These are phyloP conservation scores for Diutina pseudorugosa DNA, from an alignment of 1,139 yeast species.

Conservation along the genomic window DNA sequence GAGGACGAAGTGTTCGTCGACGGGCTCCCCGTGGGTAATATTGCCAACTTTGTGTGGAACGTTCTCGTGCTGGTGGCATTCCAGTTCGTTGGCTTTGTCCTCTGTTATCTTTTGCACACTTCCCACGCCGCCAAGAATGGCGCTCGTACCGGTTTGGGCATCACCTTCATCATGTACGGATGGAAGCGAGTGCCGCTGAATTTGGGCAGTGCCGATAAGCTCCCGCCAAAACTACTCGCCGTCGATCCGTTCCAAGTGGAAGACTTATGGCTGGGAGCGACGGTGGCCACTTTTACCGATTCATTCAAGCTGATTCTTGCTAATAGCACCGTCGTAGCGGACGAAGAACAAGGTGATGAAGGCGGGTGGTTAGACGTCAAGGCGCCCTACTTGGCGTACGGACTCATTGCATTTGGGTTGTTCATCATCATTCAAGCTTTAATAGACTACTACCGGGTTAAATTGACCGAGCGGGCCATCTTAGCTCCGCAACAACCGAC, in stretches of 20 bases:
- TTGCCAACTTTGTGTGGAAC: conserved; percentile 85
- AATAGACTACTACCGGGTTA: conserved; percentile 63
- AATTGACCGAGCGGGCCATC: conserved; percentile 58
- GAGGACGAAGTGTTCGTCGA: conserved; percentile 87
- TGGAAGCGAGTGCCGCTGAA: conserved; percentile 56
- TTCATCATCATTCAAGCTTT: conserved; percentile 55
- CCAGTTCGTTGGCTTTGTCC: conserved; percentile 85
- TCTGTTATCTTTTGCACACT: conserved; percentile 85
- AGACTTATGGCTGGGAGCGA: conserved; percentile 21
- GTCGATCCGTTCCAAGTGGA: conserved; percentile 37
- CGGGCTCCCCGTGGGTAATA: conserved; percentile 92
- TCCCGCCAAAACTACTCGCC: conserved; percentile 36
- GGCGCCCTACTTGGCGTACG: conserved; percentile 37
- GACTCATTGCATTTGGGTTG: conserved; percentile 56
- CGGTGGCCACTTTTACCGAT: conserved; percentile 28
- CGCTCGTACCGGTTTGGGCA: conserved; percentile 83
- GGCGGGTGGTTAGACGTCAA: background rate
- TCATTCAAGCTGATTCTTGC: background rate
- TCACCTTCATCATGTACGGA: conserved; percentile 72
- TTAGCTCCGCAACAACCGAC: conserved; percentile 27
- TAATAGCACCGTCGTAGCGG: conserved; percentile 5
- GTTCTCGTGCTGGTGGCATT: conserved; percentile 77
- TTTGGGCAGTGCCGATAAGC: conserved; percentile 27
- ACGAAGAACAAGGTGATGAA: background rate
- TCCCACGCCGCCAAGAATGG: conserved; percentile 98